These are phyloP conservation scores for Echium plantagineum DNA, from an alignment of 257 asterid genomes.

Conservation along the genomic window DNA sequence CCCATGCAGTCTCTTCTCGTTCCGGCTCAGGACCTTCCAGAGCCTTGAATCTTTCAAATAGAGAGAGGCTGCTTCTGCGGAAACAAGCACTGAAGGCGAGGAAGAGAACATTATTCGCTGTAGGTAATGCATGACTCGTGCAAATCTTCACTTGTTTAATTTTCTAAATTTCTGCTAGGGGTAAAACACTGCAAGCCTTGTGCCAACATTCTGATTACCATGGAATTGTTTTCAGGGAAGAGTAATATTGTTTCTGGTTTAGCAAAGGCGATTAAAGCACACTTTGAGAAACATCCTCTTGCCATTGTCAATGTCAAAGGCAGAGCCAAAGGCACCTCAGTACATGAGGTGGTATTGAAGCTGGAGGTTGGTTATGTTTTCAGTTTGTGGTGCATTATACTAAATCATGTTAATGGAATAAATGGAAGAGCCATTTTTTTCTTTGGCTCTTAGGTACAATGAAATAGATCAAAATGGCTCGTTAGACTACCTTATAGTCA, in stretches of 20 bases:
- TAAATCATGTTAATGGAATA: not conserved
- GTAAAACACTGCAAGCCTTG: not conserved
- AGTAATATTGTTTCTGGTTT: conserved; percentile 63
- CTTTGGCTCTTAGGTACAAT: too few species aligned
- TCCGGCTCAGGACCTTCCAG: conserved; percentile 23
- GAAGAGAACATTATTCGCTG: conserved; percentile 58
- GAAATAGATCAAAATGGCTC: too few species aligned
- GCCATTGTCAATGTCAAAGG: conserved; percentile 89
- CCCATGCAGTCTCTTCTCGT: conserved; percentile 17
- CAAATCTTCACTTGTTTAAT: not conserved
- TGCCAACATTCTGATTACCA: not conserved
- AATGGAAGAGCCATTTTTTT: too few species aligned
- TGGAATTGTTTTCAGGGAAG: conserved; percentile 45
- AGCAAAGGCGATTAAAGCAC: conserved; percentile 51
- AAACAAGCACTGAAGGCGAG: conserved; percentile 67
- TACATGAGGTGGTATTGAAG: conserved; percentile 69
- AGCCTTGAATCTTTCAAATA: conserved; percentile 58
- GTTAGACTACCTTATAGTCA: too few species aligned
- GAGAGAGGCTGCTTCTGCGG: conserved; percentile 81
- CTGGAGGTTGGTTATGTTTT: conserved; percentile 43
- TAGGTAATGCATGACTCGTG: conserved; percentile 44
- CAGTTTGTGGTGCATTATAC: not conserved
- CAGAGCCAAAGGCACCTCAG: conserved; percentile 90
- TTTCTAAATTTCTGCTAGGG: too few species aligned
- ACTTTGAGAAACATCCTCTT: conserved; percentile 69